Conservation (phyloP, 805 yeast species). For the Kuraishia cidri region DNA sequence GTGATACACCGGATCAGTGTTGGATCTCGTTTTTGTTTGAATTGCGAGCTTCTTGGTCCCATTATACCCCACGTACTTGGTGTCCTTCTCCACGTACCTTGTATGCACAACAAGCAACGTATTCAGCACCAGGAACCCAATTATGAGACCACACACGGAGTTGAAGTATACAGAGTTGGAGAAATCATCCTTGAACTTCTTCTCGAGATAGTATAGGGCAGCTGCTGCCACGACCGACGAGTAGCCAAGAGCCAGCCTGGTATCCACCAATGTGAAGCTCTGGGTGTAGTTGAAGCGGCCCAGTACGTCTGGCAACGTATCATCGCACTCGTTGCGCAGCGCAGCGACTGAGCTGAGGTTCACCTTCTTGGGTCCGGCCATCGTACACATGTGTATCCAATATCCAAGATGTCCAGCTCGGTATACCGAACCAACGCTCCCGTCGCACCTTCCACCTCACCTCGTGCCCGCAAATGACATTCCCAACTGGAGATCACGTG, state of each 20-base stretch:
- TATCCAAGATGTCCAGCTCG: too few species aligned
- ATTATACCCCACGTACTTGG: conserved; percentile 35
- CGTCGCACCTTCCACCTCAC: too few species aligned
- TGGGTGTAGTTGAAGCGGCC: conserved; percentile 36
- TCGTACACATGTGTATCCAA: too few species aligned
- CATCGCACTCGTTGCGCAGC: conserved; percentile 41
- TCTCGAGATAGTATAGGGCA: conserved; percentile 36
- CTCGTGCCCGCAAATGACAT: too few species aligned
- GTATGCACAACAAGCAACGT: conserved; percentile 23
- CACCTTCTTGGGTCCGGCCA: conserved; percentile 12
- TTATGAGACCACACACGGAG: conserved; percentile 25
- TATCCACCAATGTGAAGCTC: conserved; percentile 33
- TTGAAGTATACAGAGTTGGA: conserved; percentile 23
- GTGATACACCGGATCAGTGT: conserved; percentile 34
- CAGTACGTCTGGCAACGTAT: conserved; percentile 30
- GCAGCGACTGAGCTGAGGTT: conserved; percentile 34
- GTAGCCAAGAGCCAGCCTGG: conserved; percentile 40
- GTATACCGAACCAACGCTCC: too few species aligned
- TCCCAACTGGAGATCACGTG: too few species aligned
- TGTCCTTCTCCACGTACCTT: conserved; percentile 27
- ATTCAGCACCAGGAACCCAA: conserved; percentile 26
- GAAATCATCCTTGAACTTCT: conserved; percentile 32
- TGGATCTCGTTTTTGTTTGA: conserved; percentile 25
- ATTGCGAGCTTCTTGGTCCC: conserved; percentile 25
- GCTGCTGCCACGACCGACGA: conserved; percentile 36